phyloP scores from a whole-genome alignment of 2,329 filamentous ascomycete genomes.

The Davidsoniella neocaledoniae region DNA sequence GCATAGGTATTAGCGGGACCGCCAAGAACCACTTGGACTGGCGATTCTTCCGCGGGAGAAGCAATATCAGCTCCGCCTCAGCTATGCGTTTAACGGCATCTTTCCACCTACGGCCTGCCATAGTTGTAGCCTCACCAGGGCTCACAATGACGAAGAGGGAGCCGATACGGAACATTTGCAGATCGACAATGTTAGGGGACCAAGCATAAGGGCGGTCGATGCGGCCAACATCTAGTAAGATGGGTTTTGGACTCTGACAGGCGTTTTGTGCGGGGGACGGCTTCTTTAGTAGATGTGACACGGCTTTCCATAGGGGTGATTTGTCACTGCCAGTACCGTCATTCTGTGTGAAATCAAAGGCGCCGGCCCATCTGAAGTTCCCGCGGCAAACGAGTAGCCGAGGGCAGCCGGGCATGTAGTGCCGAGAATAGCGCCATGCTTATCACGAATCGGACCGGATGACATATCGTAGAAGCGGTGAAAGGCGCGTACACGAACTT shows the following conservation, averaged over 20 bases:
- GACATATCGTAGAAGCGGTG: slow-evolving; percentile 77
- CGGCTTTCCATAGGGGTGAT: slow-evolving; percentile 60
- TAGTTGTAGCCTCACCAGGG: slow-evolving; percentile 79
- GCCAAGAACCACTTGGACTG: slow-evolving; percentile 11
- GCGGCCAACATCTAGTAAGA: slow-evolving; percentile 77
- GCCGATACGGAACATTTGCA: slow-evolving; percentile 71
- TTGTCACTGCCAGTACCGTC: slow-evolving; percentile 50
- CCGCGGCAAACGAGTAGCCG: slow-evolving; percentile 84
- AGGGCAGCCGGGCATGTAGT: slow-evolving; percentile 73
- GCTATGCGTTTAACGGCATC: slow-evolving; percentile 37
- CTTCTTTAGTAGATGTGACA: slow-evolving; percentile 53
- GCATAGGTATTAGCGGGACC: slow-evolving; percentile 53
- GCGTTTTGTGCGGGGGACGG: slow-evolving; percentile 52
- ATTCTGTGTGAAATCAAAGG: slow-evolving; percentile 87
- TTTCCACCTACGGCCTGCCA: slow-evolving; percentile 81
- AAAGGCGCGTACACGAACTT: slow-evolving; percentile 57
- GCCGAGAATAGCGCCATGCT: no score
- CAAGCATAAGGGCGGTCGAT: slow-evolving; percentile 64
- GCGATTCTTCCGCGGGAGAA: background rate
- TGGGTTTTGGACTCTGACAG: slow-evolving; percentile 70
- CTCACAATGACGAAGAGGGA: slow-evolving; percentile 71
- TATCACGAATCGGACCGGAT: no score
- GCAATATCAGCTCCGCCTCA: slow-evolving; percentile 40
- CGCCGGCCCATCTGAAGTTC: slow-evolving; percentile 85
- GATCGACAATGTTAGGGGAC: slow-evolving; percentile 81